A percentile compares a stretch with the other conserved stretches of the same genome.
phyloP scores from a whole-genome alignment of 805 yeast genomes.

The Kluyveromyces wickerhamii region DNA sequence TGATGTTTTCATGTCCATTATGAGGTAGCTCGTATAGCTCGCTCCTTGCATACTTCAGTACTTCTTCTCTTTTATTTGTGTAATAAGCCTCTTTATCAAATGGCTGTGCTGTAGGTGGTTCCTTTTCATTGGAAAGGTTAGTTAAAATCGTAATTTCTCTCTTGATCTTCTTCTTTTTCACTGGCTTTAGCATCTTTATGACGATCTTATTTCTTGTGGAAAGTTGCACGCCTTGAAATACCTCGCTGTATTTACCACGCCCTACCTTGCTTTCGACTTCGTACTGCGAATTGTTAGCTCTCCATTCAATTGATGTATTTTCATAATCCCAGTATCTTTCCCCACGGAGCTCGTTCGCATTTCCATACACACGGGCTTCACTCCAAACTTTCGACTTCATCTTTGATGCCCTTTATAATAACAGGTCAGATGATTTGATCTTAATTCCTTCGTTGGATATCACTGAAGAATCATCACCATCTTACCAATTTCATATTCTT shows the following conservation, averaged over 20 bases:
- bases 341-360: conserved; percentile 61
- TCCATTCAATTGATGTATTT: conserved; percentile 55
- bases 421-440: too few relatives aligned
- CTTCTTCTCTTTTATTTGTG: conserved; percentile 22
- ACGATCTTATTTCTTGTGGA: conserved; percentile 60
- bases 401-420: too few relatives aligned
- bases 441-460: too few relatives aligned
- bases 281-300: conserved; percentile 45
- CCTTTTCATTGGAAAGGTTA: conserved; percentile 48
- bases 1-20: conserved; percentile 52
- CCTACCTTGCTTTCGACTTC: conserved; percentile 83
- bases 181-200: conserved; percentile 87
- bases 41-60: conserved; percentile 18
- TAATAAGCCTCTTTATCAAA: conserved; percentile 23
- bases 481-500: too few relatives aligned
- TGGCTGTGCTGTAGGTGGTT: conserved; percentile 22
- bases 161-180: conserved; percentile 83
- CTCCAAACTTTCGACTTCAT: conserved; percentile 35
- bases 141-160: conserved; percentile 84
- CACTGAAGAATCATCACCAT: too few relatives aligned
- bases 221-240: conserved; percentile 74
- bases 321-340: conserved; percentile 84
- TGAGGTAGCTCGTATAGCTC: conserved; percentile 27
- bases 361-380: conserved; percentile 60
- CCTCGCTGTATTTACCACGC: conserved; percentile 93